Conservation (phyloP, 208 protist genomes). For the Endotrypanum monterogeii region DNA sequence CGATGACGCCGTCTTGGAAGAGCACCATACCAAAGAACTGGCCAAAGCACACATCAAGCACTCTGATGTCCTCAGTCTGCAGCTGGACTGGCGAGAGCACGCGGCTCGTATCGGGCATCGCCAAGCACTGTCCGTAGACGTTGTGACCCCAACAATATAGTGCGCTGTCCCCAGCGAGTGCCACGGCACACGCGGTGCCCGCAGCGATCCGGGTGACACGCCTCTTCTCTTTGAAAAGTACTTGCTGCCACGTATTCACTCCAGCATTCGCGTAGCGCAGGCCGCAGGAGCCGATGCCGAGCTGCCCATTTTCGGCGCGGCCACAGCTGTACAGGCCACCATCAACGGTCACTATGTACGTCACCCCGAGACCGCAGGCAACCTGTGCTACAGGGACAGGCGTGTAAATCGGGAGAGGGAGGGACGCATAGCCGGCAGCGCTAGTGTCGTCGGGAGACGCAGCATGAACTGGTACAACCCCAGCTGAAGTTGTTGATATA, state of each 20-base stretch:
- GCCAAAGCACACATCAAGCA: conserved; percentile 61
- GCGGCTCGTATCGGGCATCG: conserved; percentile 18
- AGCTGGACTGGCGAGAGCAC: conserved; percentile 41
- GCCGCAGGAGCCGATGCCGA: conserved; percentile 38
- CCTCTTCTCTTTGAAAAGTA: conserved; percentile 39
- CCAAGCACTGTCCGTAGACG: conserved; percentile 69
- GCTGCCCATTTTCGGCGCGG: conserved; percentile 51
- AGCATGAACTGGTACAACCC: not conserved
- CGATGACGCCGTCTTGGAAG: conserved; percentile 52
- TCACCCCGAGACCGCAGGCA: conserved; percentile 67
- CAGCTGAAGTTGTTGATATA: not conserved
- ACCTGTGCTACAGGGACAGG: conserved; percentile 41
- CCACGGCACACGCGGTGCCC: conserved; percentile 45
- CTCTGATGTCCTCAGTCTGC: conserved; percentile 17
- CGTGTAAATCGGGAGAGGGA: conserved; percentile 33
- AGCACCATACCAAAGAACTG: conserved; percentile 45
- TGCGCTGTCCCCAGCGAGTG: conserved; percentile 32
- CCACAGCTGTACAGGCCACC: conserved; percentile 78
- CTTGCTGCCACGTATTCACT: conserved; percentile 25
- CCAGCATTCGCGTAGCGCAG: conserved; percentile 20
- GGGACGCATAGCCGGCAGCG: conserved; percentile 14
- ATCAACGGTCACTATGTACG: conserved; percentile 55
- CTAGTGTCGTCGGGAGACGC: not conserved
- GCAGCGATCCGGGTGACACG: conserved; percentile 40
- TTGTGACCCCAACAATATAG: conserved; percentile 84